These are phyloP conservation scores for Penicillium sclerotiorum DNA, from an alignment of 2,329 filamentous ascomycete species.

Conservation along the genomic window DNA sequence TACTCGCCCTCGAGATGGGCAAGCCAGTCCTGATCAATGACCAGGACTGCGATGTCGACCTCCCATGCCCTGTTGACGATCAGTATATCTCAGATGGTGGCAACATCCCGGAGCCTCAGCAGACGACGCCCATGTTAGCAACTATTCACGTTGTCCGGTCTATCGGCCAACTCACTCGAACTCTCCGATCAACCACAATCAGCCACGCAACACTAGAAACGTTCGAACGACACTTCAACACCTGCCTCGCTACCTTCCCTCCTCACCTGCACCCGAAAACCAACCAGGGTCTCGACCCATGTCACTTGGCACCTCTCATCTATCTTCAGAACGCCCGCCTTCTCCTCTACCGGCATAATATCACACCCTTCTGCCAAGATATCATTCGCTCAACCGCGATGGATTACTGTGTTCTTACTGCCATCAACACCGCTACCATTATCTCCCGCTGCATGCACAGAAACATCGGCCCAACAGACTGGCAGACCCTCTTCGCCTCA, in stretches of 20 bases:
- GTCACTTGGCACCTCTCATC: constrained; percentile 72
- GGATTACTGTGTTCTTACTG: constrained; percentile 72
- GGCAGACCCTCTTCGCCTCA: constrained; percentile 63
- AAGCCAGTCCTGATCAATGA: constrained; percentile 83
- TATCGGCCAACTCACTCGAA: constrained; percentile 72
- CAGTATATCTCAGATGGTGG: constrained; percentile 58
- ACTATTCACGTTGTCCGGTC: constrained; percentile 81
- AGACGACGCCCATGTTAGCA: constrained; percentile 73
- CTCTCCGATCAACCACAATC: constrained; percentile 69
- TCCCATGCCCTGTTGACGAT: constrained; percentile 81
- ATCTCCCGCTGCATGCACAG: constrained; percentile 66
- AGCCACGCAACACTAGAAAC: constrained; percentile 68
- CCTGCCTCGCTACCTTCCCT: constrained; percentile 76
- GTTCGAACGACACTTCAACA: constrained; percentile 78
- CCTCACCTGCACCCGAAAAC: constrained; percentile 70
- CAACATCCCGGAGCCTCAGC: constrained; percentile 47
- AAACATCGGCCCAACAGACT: constrained; percentile 42
- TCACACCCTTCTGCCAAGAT: constrained; percentile 69
- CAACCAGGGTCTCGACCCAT: constrained; percentile 69
- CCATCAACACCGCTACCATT: constrained; percentile 76
- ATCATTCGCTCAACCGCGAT: constrained; percentile 71
- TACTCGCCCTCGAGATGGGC: constrained; percentile 77
- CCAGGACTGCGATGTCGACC: constrained; percentile 78
- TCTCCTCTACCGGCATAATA: constrained; percentile 83
- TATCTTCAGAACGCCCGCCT: constrained; percentile 83